Conservation (phyloP, 371 early-diverging fungal genomes). For the Lichtheimia hyalospora region DNA sequence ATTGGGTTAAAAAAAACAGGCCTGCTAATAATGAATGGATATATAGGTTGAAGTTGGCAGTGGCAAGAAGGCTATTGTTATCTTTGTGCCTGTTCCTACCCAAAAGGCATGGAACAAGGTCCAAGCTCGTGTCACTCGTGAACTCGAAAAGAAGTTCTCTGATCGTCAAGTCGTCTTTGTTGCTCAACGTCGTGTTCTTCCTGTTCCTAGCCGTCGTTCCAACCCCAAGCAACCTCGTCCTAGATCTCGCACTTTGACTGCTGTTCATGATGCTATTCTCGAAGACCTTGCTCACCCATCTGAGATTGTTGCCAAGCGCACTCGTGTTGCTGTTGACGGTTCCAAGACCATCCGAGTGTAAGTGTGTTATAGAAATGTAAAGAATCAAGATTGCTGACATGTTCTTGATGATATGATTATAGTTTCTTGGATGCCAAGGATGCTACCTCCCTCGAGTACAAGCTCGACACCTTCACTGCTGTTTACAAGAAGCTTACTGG, state of each 20-base stretch:
- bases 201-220: conserved; percentile 85
- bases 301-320: conserved; percentile 97
- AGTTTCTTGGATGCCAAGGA: conserved; percentile 96
- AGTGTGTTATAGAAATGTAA: conserved; percentile 18
- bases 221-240: conserved; percentile 92
- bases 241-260: conserved; percentile 93
- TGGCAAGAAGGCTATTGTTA: conserved; percentile 94
- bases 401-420: conserved; percentile 5
- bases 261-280: conserved; percentile 94
- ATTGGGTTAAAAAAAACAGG: not conserved
- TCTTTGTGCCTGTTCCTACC: conserved; percentile 95
- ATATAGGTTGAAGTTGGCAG: conserved; percentile 84
- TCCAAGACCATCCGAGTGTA: conserved; percentile 91
- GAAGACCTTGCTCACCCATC: conserved; percentile 98
- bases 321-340: conserved; percentile 94
- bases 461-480: conserved; percentile 95
- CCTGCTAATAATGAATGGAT: no score
- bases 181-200: conserved; percentile 91
- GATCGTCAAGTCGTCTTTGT: conserved; percentile 96
- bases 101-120: conserved; percentile 93
- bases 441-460: conserved; percentile 94
- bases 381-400: no score
- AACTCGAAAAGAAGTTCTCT: conserved; percentile 99
- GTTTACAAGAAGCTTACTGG: conserved; percentile 96
- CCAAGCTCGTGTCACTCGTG: conserved; percentile 92